phyloP scores from a whole-genome alignment of 2,329 filamentous ascomycete species.

The Fusarium xyrophilum region DNA sequence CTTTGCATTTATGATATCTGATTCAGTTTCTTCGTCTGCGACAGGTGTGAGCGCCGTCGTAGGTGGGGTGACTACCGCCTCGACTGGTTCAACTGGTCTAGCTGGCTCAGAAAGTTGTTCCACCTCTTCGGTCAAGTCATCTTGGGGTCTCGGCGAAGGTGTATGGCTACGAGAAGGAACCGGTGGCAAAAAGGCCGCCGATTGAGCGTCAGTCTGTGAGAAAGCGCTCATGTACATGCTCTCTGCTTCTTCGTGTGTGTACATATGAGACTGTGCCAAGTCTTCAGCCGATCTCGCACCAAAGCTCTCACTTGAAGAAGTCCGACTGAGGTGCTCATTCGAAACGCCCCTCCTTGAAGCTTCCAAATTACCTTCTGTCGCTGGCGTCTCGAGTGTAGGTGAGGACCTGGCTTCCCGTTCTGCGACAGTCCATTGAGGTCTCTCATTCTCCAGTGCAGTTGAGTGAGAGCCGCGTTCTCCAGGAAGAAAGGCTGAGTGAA shows the following conservation, averaged over 20 bases:
- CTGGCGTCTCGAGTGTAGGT: slow-evolving; percentile 28
- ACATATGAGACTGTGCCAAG: slow-evolving; percentile 70
- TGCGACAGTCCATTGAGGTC: slow-evolving; percentile 30
- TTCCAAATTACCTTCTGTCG: slow-evolving; percentile 25
- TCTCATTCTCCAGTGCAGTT: slow-evolving; percentile 25
- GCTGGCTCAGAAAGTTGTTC: not conserved
- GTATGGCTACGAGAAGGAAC: slow-evolving; percentile 13
- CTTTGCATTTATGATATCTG: not conserved
- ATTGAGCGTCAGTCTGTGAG: slow-evolving; percentile 54
- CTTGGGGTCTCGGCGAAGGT: not conserved
- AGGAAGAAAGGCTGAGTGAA: slow-evolving; percentile 40
- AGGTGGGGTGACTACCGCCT: not conserved
- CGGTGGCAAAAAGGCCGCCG: not conserved
- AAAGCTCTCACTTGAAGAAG: slow-evolving; percentile 26
- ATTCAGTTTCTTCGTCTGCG: not conserved
- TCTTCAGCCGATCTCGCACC: slow-evolving; percentile 51
- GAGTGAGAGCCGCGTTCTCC: slow-evolving; percentile 27
- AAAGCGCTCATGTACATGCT: slow-evolving; percentile 87
- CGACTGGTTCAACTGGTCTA: not conserved
- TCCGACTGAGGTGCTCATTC: slow-evolving; percentile 17
- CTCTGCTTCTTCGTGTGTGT: slow-evolving; percentile 80
- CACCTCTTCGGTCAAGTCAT: not conserved
- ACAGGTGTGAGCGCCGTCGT: not conserved
- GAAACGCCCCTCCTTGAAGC: slow-evolving; percentile 5
- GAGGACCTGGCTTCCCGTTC: slow-evolving; percentile 32